Conservation (phyloP, 2,329 filamentous ascomycete genomes). For the Verticillium longisporum region DNA sequence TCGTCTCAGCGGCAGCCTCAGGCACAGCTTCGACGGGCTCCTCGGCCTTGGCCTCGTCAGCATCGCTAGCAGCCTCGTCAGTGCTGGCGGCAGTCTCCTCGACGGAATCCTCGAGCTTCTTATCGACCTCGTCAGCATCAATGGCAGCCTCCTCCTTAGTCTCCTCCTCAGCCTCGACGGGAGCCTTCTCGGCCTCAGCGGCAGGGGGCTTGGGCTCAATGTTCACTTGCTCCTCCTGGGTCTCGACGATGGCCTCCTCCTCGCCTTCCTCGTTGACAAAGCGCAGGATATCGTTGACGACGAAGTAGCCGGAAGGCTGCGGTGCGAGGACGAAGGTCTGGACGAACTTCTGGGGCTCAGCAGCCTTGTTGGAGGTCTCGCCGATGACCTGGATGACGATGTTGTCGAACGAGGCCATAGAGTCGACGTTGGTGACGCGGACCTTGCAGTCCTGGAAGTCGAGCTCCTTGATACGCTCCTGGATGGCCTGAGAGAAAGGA, state of each 20-base stretch:
- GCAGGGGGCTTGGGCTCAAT: constrained; percentile 28
- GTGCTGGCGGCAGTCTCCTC: constrained; percentile 6
- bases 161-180: constrained; percentile 22
- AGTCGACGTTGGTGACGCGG: constrained; percentile 95
- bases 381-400: constrained; percentile 98
- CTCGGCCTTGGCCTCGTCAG: constrained; percentile 24
- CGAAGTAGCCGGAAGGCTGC: constrained; percentile 95
- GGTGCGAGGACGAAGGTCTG: constrained; percentile 97
- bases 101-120: constrained; percentile 66
- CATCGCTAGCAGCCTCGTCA: constrained; percentile 20
- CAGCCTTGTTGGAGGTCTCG: constrained; percentile 90
- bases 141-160: constrained; percentile 17
- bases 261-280: constrained; percentile 84
- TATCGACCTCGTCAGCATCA: constrained; percentile 54
- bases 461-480: constrained; percentile 86
- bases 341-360: constrained; percentile 89
- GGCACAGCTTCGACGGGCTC: constrained; percentile 29
- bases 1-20: constrained; percentile 26
- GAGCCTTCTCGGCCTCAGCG: constrained; percentile 24
- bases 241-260: constrained; percentile 43
- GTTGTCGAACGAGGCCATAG: constrained; percentile 84
- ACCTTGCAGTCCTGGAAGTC: constrained; percentile 98
- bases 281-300: constrained; percentile 95
- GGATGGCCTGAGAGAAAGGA: constrained; percentile 62
- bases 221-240: constrained; percentile 26